Evolutionary conservation across 1,284 basidiomycete species (phyloP).

Genomic region (Exobasidium cylindrosporum): DNA sequence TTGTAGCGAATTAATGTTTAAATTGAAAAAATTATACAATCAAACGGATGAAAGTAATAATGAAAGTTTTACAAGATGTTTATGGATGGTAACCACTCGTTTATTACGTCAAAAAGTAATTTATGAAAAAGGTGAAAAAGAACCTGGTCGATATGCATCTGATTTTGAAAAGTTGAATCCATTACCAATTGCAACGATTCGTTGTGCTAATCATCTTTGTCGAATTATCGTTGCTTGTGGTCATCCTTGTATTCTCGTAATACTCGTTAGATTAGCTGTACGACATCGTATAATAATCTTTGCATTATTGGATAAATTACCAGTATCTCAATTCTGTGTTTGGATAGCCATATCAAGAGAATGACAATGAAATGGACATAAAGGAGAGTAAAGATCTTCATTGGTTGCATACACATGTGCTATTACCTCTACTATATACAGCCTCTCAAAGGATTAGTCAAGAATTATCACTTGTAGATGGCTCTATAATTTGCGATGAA

Average conservation of each 20-base stretch:
- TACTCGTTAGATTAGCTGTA: background rate
- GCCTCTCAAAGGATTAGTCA: background rate
- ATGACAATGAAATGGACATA: background rate
- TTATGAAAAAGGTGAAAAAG: background rate
- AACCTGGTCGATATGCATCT: background rate
- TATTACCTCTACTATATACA: background rate
- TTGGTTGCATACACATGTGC: background rate
- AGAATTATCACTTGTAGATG: background rate
- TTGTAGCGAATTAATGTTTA: background rate
- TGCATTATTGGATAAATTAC: background rate
- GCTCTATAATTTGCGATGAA: background rate
- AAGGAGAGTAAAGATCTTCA: background rate
- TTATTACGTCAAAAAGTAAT: background rate
- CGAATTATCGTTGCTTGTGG: slow-evolving; percentile 7
- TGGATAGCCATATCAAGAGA: background rate
- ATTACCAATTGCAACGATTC: background rate
- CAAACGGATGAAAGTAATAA: background rate
- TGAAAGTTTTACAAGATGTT: background rate
- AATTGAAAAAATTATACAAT: background rate
- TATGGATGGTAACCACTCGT: background rate
- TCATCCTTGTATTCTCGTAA: slow-evolving; percentile 1
- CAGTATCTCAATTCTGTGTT: background rate
- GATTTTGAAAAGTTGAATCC: background rate
- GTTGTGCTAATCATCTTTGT: background rate
- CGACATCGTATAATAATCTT: background rate